These are phyloP conservation scores for Talaromyces marneffei DNA, from an alignment of 2,329 filamentous ascomycete species.

Conservation along the genomic window DNA sequence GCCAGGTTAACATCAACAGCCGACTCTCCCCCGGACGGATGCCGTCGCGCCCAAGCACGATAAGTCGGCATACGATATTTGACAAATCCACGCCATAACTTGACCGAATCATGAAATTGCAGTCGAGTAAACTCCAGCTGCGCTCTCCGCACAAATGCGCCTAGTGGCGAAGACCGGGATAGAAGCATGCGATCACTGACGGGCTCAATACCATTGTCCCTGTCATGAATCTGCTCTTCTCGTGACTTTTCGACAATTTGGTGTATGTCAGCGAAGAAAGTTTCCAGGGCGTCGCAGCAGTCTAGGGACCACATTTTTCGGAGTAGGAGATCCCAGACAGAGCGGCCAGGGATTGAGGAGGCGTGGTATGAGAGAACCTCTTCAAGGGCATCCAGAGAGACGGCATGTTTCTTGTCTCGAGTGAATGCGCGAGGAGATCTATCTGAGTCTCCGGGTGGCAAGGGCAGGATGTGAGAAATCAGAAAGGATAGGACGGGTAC, in stretches of 20 bases:
- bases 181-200: slow-evolving; percentile 52
- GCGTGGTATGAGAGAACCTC: slow-evolving; percentile 39
- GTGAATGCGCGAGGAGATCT: slow-evolving; percentile 18
- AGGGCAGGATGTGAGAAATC: slow-evolving; percentile 58
- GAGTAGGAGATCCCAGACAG: slow-evolving; percentile 83
- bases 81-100: slow-evolving; percentile 77
- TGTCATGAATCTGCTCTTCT: slow-evolving; percentile 54
- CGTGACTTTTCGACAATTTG: slow-evolving; percentile 57
- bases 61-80: slow-evolving; percentile 73
- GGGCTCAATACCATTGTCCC: slow-evolving; percentile 48
- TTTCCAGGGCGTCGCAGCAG: slow-evolving; percentile 72
- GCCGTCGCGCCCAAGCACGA: slow-evolving; percentile 51
- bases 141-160: slow-evolving; percentile 69
- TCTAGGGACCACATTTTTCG: slow-evolving; percentile 76
- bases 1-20: slow-evolving; percentile 60
- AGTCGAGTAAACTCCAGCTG: slow-evolving; percentile 74
- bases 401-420: slow-evolving; percentile 27
- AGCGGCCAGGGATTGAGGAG: slow-evolving; percentile 62
- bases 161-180: slow-evolving; percentile 70
- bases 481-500: slow-evolving; percentile 75
- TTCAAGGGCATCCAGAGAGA: slow-evolving; percentile 45
- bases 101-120: slow-evolving; percentile 70
- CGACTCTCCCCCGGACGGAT: slow-evolving; percentile 40
- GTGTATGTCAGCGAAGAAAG: slow-evolving; percentile 61
- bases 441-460: slow-evolving; percentile 27